Conservation (phyloP, 345 rosid genomes). For the Rubroshorea leprosula region DNA sequence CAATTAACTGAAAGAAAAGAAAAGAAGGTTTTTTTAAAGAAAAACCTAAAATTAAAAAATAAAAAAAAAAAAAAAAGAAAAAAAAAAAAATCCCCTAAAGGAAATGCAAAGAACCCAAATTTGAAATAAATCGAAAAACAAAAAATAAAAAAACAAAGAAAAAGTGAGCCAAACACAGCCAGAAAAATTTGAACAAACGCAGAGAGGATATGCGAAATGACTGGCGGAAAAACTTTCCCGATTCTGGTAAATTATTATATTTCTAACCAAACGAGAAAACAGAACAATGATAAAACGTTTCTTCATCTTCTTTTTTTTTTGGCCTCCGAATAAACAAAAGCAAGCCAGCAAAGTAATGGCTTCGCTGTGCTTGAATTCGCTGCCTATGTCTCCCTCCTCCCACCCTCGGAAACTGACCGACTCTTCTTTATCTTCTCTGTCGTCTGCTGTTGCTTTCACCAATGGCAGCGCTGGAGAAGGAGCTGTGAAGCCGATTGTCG, state of each 20-base stretch:
- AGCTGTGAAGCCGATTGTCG: conserved; percentile 54
- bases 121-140: no score
- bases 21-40: no score
- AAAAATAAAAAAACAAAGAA: not conserved
- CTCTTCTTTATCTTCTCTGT: conserved; percentile 32
- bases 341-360: conserved; percentile 40
- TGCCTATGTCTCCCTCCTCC: conserved; percentile 44
- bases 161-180: conserved; percentile 12
- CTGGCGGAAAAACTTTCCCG: conserved; percentile 13
- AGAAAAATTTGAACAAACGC: not conserved
- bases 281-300: not conserved
- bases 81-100: no score
- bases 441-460: conserved; percentile 23
- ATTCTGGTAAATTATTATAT: not conserved
- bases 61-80: no score
- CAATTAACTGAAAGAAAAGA: no score
- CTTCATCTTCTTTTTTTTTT: not conserved
- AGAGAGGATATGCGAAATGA: conserved; percentile 2
- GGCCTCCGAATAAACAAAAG: conserved; percentile 14
- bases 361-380: conserved; percentile 56
- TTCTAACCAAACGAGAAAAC: not conserved
- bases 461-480: conserved; percentile 16
- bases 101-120: no score
- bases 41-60: no score
- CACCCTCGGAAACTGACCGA: conserved; percentile 35